These are phyloP conservation scores for Skeletonema menzelii DNA, from an alignment of 108 stramenopile species.

Conservation along the genomic window DNA sequence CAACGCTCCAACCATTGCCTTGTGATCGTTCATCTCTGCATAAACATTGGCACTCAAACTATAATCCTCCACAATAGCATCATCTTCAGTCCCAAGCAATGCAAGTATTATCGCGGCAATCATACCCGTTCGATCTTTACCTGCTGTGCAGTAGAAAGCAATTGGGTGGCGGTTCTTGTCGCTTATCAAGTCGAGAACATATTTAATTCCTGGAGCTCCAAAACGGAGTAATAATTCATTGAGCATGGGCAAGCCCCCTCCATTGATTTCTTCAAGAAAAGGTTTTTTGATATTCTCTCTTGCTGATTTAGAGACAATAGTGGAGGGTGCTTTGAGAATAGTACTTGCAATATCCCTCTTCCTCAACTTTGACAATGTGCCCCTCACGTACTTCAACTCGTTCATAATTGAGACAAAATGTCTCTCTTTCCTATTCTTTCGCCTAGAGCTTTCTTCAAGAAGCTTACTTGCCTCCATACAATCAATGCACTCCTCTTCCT, in stretches of 20 bases:
- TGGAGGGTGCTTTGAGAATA: constrained; percentile 69
- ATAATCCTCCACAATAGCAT: constrained; percentile 89
- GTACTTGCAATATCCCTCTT: constrained; percentile 81
- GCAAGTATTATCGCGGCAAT: constrained; percentile 83
- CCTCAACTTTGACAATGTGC: constrained; percentile 77
- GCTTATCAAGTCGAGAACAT: constrained; percentile 79
- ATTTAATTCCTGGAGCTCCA: constrained; percentile 83
- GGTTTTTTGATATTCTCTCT: constrained; percentile 80
- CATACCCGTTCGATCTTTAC: constrained; percentile 92
- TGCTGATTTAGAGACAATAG: constrained; percentile 69
- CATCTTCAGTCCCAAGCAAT: constrained; percentile 66
- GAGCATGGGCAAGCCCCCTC: constrained; percentile 87
- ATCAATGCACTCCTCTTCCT: constrained; percentile 63
- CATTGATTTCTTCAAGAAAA: constrained; percentile 88
- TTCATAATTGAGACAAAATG: constrained; percentile 93
- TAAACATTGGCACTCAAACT: constrained; percentile 89
- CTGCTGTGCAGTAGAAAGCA: constrained; percentile 93
- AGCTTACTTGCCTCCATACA: constrained; percentile 41
- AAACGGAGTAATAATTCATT: constrained; percentile 85
- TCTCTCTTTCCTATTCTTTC: constrained; percentile 77
- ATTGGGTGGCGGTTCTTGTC: constrained; percentile 81
- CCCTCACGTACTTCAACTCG: constrained; percentile 88
- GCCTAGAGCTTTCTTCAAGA: constrained; percentile 24
- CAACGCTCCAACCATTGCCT: constrained; percentile 93
- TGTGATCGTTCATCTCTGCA: constrained; percentile 90